Evolutionary conservation across 768 basidiomycete species (phyloP), one percentile per base, ranked within the genome.

Genomic region (Leucosporidium yakuticum): DNA sequence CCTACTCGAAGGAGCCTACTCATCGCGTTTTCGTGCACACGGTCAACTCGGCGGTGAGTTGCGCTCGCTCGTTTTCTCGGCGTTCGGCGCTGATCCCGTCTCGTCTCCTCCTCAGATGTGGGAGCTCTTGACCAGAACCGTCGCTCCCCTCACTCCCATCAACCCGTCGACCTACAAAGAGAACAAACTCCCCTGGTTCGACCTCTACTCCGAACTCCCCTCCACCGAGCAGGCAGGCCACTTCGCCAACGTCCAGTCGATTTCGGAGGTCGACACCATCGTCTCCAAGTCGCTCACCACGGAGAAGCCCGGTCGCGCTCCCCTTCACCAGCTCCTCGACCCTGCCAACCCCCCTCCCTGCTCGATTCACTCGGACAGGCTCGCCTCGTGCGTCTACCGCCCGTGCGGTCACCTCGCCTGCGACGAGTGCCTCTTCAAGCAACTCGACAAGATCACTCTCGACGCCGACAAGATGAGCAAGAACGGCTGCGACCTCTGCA

Each of bases 251-350:
- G 57, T 44, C 39, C 57, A 58, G 4, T 47, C 39, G 14, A n/a
- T 60, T 25, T n/a, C 59, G 27, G 27, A 60, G 20, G 44, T 60
- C 59, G 59, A 60, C 44, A n/a, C n/a, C 59, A 47, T 48, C 44
- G n/a, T 60, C 59, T 3, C 59, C 57, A 14, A 15, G 9, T 57
- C 57, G 23, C 36, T 59, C 36, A 19, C 31, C 11, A 15, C 39
- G 11, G 11, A 36, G n/a, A 59, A 59, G 20, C n/a, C 36, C n/a
- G 50, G 50, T 51, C 50, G 50, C 50, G 50, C 50, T 23, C 12
- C 34, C 36, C 34, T 59, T 11, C 21, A 15, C 23, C 21, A 36
- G 23, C n/a, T 44, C n/a, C 57, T 44, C 36, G 34, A 39, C 23
- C 57, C 57, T n/a, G 8, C 23, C 12, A 9, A 12, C 2, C 14